Evolutionary conservation across 495 filamentous ascomycete species (phyloP).

Genomic region (Hypoxylon subgilvum): DNA sequence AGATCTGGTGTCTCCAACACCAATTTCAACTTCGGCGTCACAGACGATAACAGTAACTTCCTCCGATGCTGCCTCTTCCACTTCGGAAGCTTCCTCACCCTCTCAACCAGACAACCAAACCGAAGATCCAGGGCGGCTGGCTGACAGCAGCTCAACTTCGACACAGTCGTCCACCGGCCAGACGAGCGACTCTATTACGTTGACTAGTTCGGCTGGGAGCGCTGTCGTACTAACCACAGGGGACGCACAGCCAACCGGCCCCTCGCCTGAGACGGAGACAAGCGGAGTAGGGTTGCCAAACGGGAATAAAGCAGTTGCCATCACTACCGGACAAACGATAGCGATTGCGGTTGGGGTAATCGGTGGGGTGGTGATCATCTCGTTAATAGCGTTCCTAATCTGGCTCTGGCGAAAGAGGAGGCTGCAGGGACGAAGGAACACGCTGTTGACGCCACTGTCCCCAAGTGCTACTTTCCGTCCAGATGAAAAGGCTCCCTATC

Average conservation of each 20-base stretch:
- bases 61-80: neutral
- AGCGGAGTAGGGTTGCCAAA: constrained; percentile 9
- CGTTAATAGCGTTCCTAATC: constrained; percentile 52
- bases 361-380: constrained; percentile 54
- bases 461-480: constrained; percentile 30
- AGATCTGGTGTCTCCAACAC: no score
- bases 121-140: neutral
- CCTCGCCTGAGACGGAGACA: constrained; percentile 21
- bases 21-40: neutral
- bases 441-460: constrained; percentile 54
- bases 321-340: constrained; percentile 45
- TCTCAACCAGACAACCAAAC: neutral
- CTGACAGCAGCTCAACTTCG: constrained; percentile 1
- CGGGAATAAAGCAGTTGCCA: constrained; percentile 24
- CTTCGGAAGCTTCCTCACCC: constrained; percentile 3
- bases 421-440: constrained; percentile 47
- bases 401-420: constrained; percentile 56
- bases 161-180: constrained; percentile 8
- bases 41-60: neutral
- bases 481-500: constrained; percentile 50
- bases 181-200: constrained; percentile 3
- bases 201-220: constrained; percentile 1
- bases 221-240: constrained; percentile 1
- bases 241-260: constrained; percentile 10
- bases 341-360: constrained; percentile 57